phyloP scores from a whole-genome alignment of 805 yeast species.

The Ogataea zsoltii region DNA sequence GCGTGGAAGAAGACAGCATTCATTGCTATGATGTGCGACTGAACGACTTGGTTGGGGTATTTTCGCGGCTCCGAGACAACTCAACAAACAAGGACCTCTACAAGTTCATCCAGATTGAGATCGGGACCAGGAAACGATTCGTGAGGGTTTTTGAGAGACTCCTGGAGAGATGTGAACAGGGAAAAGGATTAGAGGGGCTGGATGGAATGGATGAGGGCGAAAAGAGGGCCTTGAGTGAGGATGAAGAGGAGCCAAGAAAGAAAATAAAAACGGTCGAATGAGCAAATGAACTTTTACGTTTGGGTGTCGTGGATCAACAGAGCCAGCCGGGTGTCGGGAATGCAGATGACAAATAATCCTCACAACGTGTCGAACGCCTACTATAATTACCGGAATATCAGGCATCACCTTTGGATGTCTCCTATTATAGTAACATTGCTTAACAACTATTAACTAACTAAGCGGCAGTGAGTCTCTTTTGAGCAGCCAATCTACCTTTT shows the following conservation, averaged over 20 bases:
- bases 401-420: neutral
- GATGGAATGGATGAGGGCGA: conserved; percentile 8
- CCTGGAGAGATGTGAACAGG: conserved; percentile 7
- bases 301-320: no score
- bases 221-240: conserved; percentile 5
- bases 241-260: conserved; percentile 6
- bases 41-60: conserved; percentile 24
- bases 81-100: conserved; percentile 26
- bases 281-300: no score
- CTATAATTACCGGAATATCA: no score
- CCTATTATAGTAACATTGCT: conserved; percentile 10
- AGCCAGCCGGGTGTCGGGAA: no score
- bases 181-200: conserved; percentile 23
- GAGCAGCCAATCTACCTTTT: conserved; percentile 86
- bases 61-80: conserved; percentile 22
- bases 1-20: conserved; percentile 27
- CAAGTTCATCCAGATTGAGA: conserved; percentile 24
- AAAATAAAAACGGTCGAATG: conserved; percentile 1
- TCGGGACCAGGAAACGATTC: conserved; percentile 18
- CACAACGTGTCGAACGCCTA: no score
- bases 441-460: conserved; percentile 21
- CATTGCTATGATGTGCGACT: conserved; percentile 16
- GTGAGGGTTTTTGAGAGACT: conserved; percentile 10
- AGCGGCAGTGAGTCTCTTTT: conserved; percentile 80
- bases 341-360: no score